A percentile compares a stretch with the other conserved stretches of the same genome.
Evolutionary conservation across 78 protist genomes (phyloP).

Genomic region (Diacronema lutheri): DNA sequence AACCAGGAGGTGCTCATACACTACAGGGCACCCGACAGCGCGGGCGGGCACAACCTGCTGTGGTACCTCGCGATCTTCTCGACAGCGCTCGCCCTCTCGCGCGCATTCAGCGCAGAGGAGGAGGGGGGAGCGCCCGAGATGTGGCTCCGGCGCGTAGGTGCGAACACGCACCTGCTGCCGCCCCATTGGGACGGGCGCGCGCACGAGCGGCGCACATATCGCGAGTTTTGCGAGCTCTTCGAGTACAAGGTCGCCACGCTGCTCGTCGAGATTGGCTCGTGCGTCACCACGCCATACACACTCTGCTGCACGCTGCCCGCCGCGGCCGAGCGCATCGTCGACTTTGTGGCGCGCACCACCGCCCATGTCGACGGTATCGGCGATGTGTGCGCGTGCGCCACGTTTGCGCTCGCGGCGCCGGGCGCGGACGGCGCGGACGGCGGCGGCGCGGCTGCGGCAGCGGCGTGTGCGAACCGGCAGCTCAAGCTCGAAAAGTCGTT

Average conservation of each 20-base stretch:
- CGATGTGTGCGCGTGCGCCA: neutral
- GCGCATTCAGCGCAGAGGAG: neutral
- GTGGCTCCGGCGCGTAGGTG: neutral
- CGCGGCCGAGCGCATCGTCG: neutral
- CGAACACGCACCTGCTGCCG: neutral
- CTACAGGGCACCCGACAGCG: neutral
- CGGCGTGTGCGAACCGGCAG: too few species aligned
- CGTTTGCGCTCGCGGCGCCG: too few species aligned
- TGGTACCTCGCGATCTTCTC: slow-evolving; percentile 7
- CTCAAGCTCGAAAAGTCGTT: too few species aligned
- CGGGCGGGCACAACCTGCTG: neutral
- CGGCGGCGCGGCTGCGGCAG: too few species aligned
- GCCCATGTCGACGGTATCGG: neutral
- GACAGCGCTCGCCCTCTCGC: slow-evolving; percentile 1
- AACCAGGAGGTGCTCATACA: neutral
- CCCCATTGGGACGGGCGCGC: neutral
- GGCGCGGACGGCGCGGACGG: too few species aligned
- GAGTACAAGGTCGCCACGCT: neutral
- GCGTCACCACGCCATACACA: neutral
- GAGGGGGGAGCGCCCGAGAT: neutral
- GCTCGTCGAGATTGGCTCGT: neutral
- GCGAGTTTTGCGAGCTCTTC: neutral
- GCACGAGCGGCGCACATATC: neutral
- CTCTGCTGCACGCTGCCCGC: neutral
- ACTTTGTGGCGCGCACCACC: neutral